Conservation (phyloP, 2,329 filamentous ascomycete genomes). For the Colletotrichum theobromicola region DNA sequence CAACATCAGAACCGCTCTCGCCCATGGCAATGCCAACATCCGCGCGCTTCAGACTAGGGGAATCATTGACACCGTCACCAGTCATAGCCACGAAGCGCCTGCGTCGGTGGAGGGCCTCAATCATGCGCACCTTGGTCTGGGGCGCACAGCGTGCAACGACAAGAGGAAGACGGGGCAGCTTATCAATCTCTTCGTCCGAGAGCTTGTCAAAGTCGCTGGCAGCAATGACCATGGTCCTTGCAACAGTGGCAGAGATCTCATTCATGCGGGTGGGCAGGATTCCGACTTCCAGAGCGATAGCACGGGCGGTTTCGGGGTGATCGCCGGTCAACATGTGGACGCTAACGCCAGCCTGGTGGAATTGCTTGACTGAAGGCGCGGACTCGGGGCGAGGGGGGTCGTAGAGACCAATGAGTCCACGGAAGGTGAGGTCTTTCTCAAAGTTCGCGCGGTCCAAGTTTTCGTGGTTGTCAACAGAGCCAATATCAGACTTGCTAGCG, state of each 20-base stretch:
- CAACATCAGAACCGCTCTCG: conserved; percentile 71
- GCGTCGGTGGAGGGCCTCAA: conserved; percentile 70
- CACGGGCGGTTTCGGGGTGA: conserved; percentile 67
- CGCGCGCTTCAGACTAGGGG: conserved; percentile 68
- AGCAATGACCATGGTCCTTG: conserved; percentile 68
- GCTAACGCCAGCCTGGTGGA: conserved; percentile 65
- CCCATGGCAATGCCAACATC: conserved; percentile 79
- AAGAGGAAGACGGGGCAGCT: conserved; percentile 63
- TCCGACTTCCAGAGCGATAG: conserved; percentile 68
- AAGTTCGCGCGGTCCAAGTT: conserved; percentile 59
- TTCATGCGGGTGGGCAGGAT: conserved; percentile 61
- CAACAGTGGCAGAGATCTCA: conserved; percentile 56
- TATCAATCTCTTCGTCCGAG: conserved; percentile 66
- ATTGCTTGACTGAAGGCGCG: conserved; percentile 60
- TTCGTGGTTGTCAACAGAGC: conserved; percentile 36
- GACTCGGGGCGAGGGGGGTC: conserved; percentile 75
- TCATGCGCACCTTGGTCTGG: conserved; percentile 74
- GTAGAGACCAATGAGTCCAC: conserved; percentile 75
- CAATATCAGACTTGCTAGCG: conserved; percentile 54
- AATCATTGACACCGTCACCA: conserved; percentile 75
- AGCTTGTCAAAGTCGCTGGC: conserved; percentile 71
- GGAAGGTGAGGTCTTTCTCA: conserved; percentile 67
- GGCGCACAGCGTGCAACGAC: conserved; percentile 72
- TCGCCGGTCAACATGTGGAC: conserved; percentile 77
- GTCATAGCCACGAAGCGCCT: conserved; percentile 73